Evolutionary conservation across 2,329 filamentous ascomycete species (phyloP).

Genomic region (Ceratocystis alfenasii): DNA sequence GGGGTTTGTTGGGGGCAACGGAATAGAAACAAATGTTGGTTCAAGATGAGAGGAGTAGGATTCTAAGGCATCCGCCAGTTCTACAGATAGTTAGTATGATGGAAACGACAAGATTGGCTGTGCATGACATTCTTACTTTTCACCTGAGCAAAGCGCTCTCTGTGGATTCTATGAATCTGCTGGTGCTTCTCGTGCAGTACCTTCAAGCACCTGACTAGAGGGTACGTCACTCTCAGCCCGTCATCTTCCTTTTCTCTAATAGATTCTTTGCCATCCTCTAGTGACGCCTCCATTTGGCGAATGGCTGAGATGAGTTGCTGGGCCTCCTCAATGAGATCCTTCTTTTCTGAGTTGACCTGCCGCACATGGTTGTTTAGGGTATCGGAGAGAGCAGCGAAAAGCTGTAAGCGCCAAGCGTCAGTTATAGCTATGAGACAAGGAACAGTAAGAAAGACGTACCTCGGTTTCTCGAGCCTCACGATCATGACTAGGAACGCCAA

Average conservation of each 20-base stretch:
- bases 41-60: conserved; percentile 96
- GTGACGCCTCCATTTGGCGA: conserved; percentile 82
- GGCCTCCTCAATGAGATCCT: conserved; percentile 79
- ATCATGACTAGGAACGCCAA: conserved; percentile 88
- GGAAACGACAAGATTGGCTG: background rate
- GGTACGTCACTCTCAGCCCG: conserved; percentile 67
- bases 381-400: conserved; percentile 84
- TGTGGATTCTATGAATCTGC: conserved; percentile 68
- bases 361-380: conserved; percentile 84
- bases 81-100: conserved; percentile 34
- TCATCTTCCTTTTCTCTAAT: conserved; percentile 55
- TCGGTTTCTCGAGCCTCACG: conserved; percentile 80
- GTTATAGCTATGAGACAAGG: background rate
- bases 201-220: conserved; percentile 68
- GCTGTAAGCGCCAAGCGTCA: conserved; percentile 37
- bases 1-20: conserved; percentile 68
- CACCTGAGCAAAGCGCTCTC: conserved; percentile 88
- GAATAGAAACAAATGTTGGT: conserved; percentile 70
- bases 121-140: conserved; percentile 52
- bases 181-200: conserved; percentile 74
- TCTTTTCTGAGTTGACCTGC: conserved; percentile 76
- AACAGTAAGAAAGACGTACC: conserved; percentile 39
- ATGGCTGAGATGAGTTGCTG: conserved; percentile 74
- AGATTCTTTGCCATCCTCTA: conserved; percentile 61
- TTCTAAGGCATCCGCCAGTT: conserved; percentile 84